Evolutionary conservation across 2,329 filamentous ascomycete species (phyloP).

Genomic region (Byssoonygena ceratinophila): DNA sequence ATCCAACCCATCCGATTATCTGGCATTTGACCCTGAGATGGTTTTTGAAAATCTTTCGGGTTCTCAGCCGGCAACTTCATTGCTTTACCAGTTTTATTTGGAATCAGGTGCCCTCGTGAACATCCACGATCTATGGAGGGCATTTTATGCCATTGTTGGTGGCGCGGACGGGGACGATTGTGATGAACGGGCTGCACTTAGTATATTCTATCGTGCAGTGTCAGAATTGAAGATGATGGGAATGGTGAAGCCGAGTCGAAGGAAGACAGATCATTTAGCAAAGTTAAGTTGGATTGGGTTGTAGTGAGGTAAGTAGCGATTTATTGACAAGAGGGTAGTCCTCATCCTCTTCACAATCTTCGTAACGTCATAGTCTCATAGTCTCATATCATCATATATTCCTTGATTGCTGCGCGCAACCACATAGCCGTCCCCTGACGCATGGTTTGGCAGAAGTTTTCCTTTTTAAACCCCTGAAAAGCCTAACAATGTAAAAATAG

Average conservation of each 20-base stretch:
- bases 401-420: no score
- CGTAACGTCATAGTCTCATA: no score
- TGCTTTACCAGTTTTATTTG: constrained; percentile 53
- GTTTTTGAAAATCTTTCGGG: constrained; percentile 35
- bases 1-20: constrained; percentile 49
- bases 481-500: no score
- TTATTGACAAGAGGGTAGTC: no score
- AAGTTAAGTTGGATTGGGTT: constrained; percentile 70
- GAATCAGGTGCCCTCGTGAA: constrained; percentile 54
- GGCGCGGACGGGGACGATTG: constrained; percentile 25
- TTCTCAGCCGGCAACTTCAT: constrained; percentile 48
- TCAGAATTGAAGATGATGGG: constrained; percentile 79
- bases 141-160: constrained; percentile 46
- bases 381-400: no score
- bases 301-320: constrained; percentile 7
- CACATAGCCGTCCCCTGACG: no score
- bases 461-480: no score
- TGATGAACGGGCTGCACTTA: constrained; percentile 40
- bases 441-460: no score
- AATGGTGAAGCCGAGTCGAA: constrained; percentile 77
- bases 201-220: constrained; percentile 73
- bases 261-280: constrained; percentile 82
- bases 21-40: constrained; percentile 38
- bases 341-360: no score
- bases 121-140: constrained; percentile 50